These are phyloP conservation scores for Phytopythium helicoides DNA, from an alignment of 352 stramenopile genomes.

Conservation along the genomic window DNA sequence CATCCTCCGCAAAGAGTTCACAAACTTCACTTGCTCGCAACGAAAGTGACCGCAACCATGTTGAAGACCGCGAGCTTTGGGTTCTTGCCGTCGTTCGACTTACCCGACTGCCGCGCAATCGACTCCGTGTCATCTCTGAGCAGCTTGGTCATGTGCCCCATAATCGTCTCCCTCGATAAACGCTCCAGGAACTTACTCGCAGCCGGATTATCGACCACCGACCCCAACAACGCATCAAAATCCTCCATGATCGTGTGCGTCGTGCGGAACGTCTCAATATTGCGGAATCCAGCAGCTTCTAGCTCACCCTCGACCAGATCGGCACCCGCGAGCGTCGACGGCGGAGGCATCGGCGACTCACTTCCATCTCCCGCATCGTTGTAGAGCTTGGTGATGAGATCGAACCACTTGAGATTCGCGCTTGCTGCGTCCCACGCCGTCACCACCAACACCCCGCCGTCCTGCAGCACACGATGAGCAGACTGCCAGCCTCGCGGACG, in stretches of 20 bases:
- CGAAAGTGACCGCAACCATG: conserved; percentile 2
- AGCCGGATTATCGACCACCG: not conserved
- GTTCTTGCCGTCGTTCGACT: not conserved
- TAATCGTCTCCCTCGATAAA: conserved; percentile 2
- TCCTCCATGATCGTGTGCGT: conserved; percentile 6
- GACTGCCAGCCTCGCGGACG: too few species aligned
- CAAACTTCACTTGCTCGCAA: too few species aligned
- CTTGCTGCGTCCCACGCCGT: conserved; percentile 40
- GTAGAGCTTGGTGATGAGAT: conserved; percentile 24
- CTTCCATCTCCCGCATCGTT: conserved; percentile 12
- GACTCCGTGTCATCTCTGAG: not conserved
- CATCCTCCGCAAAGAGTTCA: too few species aligned
- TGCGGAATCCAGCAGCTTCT: not conserved
- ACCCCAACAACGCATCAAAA: not conserved
- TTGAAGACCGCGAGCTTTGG: not conserved
- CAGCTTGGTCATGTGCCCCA: not conserved
- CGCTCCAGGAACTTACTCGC: conserved; percentile 7
- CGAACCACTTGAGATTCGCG: conserved; percentile 32
- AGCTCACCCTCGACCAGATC: conserved; percentile 3
- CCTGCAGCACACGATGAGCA: too few species aligned
- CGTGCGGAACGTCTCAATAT: conserved; percentile 1
- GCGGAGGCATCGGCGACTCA: conserved; percentile 8
- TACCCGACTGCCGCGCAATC: not conserved
- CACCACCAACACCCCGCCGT: conserved; percentile 33
- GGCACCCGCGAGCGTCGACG: conserved; percentile 8